These are phyloP conservation scores for Fonticula alba DNA, from an alignment of 78 protist genomes.

Conservation along the genomic window DNA sequence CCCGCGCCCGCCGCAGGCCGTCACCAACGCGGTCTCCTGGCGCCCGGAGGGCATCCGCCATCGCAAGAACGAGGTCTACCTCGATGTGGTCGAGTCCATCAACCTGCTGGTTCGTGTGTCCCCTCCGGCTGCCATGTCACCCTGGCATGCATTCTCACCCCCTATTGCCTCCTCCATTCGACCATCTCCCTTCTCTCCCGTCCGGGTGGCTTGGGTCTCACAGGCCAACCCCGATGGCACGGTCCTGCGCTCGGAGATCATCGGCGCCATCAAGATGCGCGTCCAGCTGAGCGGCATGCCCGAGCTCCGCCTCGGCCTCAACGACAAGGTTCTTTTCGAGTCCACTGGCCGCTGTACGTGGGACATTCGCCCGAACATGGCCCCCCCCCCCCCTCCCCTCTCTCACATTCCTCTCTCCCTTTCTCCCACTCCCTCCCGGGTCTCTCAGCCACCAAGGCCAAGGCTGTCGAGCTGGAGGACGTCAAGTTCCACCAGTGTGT, in stretches of 20 bases:
- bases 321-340: constrained; percentile 82
- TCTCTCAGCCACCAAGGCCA: constrained; percentile 30
- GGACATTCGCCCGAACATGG: not conserved
- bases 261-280: constrained; percentile 80
- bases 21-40: constrained; percentile 51
- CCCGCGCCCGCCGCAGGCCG: constrained; percentile 33
- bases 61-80: constrained; percentile 81
- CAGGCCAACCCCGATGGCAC: constrained; percentile 49
- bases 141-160: not conserved
- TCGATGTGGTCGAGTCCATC: constrained; percentile 83
- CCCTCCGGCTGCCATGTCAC: not conserved
- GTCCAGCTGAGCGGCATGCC: constrained; percentile 92
- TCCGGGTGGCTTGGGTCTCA: not conserved
- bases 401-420: not conserved
- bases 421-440: too few relatives aligned
- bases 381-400: not conserved
- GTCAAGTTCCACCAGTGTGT: constrained; percentile 97
- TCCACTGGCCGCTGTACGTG: constrained; percentile 30
- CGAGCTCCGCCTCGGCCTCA: constrained; percentile 84
- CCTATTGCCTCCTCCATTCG: not conserved
- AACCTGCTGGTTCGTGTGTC: constrained; percentile 38
- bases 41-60: constrained; percentile 72
- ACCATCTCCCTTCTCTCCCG: not conserved
- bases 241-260: constrained; percentile 70
- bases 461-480: constrained; percentile 93